Base-by-base conservation (phyloP, 2,329 filamentous ascomycete genomes). In the Dactylonectria estremocensis region DNA sequence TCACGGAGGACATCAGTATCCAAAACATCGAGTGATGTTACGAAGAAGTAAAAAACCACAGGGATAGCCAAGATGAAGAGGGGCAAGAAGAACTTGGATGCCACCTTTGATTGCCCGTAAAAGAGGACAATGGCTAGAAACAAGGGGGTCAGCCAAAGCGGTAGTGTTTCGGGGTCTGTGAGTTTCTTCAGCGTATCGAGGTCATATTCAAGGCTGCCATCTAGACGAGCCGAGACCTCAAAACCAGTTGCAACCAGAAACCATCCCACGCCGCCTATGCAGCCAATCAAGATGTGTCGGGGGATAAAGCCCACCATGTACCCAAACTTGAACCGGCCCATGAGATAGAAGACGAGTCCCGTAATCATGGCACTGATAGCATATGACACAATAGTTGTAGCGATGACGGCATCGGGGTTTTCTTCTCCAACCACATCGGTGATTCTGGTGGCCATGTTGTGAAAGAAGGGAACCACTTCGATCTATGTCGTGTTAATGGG, bases 391-490 rank as follows among this genome's bases (percentile, higher is more conserved):
- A 99, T 97, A 2, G 95, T 97, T 0, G 96, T 99, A 33, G 96
- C 95, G 70, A 98, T 92, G 53, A 99, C 92, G 3, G 94, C 93
- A 74, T 96, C 91, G 1, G 93, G 90, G 28, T 96, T 91, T 20
- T 95, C 91, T 69, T 92, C 89, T 16, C 95, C 94, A 71, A 99
- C 91, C 49, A 88, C 86, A 14, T 86, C 85, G 72, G 96, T 90
- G 77, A 98, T 98, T 33, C 92, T 95, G 70, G 92, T 91, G 1
- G 96, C 95, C 95, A 99, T 99, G 77, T 95, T 97, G 83, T 99
- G 96, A 79, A 99, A 98, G 83, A 99, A 99, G 0, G 95, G 96
- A 1, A 99, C 95, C 1, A 98, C 95, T 82, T 99, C 96, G 72
- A 98, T 99, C 89, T 92, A 69, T 20, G 69, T 55, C 8, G 16